A percentile compares a stretch with the other conserved stretches of the same genome.
Evolutionary conservation across 2,329 filamentous ascomycete genomes (phyloP).

Genomic region (Xylaria sp.): DNA sequence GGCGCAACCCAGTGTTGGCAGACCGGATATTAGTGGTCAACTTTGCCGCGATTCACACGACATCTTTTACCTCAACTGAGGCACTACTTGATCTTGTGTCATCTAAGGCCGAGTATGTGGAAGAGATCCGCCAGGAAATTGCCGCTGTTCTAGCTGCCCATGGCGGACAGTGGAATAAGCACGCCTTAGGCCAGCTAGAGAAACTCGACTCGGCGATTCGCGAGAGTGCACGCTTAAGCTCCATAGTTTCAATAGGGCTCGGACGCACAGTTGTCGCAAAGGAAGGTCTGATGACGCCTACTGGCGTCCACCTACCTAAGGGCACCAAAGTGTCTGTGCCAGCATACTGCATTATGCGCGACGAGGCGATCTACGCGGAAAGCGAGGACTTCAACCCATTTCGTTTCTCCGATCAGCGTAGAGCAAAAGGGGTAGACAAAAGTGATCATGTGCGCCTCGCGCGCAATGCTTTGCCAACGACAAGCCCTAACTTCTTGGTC

Average conservation of each 20-base stretch:
- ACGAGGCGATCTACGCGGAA: constrained; percentile 37
- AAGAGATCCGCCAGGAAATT: constrained; percentile 49
- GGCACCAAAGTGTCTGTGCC: constrained; percentile 34
- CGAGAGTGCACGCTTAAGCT: constrained; percentile 52
- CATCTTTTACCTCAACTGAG: constrained; percentile 50
- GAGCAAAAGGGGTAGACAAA: background rate
- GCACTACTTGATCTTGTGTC: constrained; percentile 56
- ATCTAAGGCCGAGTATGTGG: background rate
- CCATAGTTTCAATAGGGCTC: constrained; percentile 44
- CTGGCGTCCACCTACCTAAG: constrained; percentile 49
- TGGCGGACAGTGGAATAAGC: constrained; percentile 50
- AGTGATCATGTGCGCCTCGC: background rate
- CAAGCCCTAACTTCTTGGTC: constrained; percentile 47
- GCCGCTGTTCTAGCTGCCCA: constrained; percentile 15
- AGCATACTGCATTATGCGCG: constrained; percentile 42
- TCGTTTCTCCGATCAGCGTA: constrained; percentile 14
- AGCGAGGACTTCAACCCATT: constrained; percentile 45
- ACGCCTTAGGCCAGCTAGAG: constrained; percentile 48
- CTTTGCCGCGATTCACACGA: constrained; percentile 56
- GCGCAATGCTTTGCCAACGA: constrained; percentile 48
- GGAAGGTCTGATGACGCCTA: constrained; percentile 49
- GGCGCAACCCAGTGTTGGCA: constrained; percentile 42
- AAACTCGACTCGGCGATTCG: constrained; percentile 55
- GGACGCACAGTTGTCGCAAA: constrained; percentile 39
- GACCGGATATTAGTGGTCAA: constrained; percentile 50